Base-by-base conservation (phyloP, 257 asterid genomes). In the Catharanthus roseus region DNA sequence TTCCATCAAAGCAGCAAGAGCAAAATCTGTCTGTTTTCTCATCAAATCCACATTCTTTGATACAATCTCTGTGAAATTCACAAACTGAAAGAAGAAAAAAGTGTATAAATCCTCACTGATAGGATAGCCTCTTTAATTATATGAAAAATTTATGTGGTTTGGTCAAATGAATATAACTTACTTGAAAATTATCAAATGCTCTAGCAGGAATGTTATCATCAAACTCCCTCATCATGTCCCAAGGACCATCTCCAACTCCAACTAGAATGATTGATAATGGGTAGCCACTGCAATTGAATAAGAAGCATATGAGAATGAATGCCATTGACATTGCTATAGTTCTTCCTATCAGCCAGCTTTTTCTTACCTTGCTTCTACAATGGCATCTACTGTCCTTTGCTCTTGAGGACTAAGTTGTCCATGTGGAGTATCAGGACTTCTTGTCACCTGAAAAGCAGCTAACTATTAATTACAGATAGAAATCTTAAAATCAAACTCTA, bases 1-100 rank as follows among this genome's bases (percentile, higher is more conserved):
- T 78, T 92, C 98, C 98, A 92, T 92, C 73, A 92, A 84, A 54
- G 98, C 96, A 24, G 89, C 80, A 74, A 92, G 90, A 49, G 98
- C 96, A 81, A 92, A 92, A 79, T 92, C 98, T 13, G 97, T 82
- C 80, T 92, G 88, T 83, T 88, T 92, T 74, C 91, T 83, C 76
- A 83, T 63, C 18, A 74, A 79, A 67, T 83, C 86, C 79, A 82
- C 68, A 71, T 84, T 79, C 79, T 82, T 92, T 13, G 89, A 83
- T 96, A 92, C 90, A 53, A 90, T 87, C 65, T 92, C 96, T 44
- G 95, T 92, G 63, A 87, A 92, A 82, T 92, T 92, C 28, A 92
- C 98, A 73, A 92, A 92, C 98, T 92, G 62, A 44, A 50, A 51
- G 34, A 34, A 28, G 54, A 61, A 55, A 5, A 69, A 44, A 1